These are phyloP conservation scores for Laguncularia racemosa DNA, from an alignment of 345 rosid genomes.

Conservation along the genomic window DNA sequence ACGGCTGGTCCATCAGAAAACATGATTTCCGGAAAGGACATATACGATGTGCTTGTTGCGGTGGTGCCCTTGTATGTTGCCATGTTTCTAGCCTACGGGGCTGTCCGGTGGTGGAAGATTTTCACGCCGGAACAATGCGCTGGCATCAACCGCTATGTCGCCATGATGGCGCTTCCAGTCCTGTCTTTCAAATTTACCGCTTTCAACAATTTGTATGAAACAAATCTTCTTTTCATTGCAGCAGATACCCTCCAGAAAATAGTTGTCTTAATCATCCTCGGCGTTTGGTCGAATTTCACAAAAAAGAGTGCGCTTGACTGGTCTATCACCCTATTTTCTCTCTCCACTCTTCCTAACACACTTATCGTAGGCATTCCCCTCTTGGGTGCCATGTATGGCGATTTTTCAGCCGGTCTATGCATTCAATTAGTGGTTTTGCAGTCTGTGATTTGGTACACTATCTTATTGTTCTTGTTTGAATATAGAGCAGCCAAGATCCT, in stretches of 20 bases:
- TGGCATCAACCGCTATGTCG: conserved; percentile 29
- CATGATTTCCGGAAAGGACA: conserved; percentile 9
- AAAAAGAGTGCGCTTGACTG: conserved; percentile 9
- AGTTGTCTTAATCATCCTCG: conserved; percentile 14
- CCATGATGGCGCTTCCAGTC: conserved; percentile 25
- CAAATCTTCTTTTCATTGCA: conserved; percentile 22
- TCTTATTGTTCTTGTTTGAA: conserved; percentile 8
- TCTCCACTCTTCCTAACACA: conserved; percentile 15
- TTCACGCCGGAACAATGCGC: conserved; percentile 29
- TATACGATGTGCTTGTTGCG: conserved; percentile 22
- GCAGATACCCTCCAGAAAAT: conserved; percentile 32
- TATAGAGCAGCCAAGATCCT: conserved; percentile 10
- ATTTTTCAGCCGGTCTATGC: conserved; percentile 1
- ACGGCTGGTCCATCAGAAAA: too few species aligned
- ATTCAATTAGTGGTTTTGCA: conserved; percentile 16
- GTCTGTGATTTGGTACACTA: conserved; percentile 7
- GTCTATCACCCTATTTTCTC: conserved; percentile 14
- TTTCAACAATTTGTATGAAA: conserved; percentile 15
- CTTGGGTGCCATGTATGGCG: conserved; percentile 13
- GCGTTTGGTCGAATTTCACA: conserved; percentile 10
- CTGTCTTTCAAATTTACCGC: conserved; percentile 21
- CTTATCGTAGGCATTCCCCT: conserved; percentile 15
- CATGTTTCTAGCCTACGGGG: conserved; percentile 25
- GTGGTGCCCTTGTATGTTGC: conserved; percentile 26
- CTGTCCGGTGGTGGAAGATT: conserved; percentile 28